Evolutionary conservation across 1,284 basidiomycete species (phyloP).

Genomic region (Naganishia albida): DNA sequence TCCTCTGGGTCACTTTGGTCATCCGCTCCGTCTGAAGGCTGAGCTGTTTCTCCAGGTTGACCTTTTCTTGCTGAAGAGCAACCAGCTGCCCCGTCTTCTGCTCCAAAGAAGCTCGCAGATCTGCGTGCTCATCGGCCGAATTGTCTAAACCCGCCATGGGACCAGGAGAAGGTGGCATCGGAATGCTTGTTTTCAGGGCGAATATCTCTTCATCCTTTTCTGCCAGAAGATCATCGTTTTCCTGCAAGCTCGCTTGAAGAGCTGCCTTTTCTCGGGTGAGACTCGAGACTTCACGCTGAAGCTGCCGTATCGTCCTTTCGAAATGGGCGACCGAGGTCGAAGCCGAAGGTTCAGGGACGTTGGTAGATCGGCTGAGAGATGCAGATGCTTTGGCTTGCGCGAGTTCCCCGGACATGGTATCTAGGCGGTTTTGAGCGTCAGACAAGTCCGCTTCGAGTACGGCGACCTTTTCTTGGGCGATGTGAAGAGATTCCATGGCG

Average conservation of each 20-base stretch:
- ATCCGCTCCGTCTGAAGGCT: not conserved
- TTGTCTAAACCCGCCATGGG: not conserved
- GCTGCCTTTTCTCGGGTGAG: conserved; percentile 29
- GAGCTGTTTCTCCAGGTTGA: not conserved
- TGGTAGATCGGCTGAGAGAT: not conserved
- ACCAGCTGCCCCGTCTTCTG: conserved; percentile 6
- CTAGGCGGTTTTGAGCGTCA: not conserved
- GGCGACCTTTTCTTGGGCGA: conserved; percentile 3
- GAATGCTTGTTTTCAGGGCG: conserved; percentile 25
- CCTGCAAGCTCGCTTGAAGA: conserved; percentile 25
- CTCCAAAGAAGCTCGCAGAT: not conserved
- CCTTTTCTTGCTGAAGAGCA: conserved; percentile 5
- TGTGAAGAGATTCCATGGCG: not conserved
- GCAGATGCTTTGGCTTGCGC: not conserved
- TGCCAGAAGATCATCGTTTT: conserved; percentile 32
- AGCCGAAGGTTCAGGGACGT: not conserved
- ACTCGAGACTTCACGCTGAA: conserved; percentile 30
- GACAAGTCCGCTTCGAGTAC: conserved; percentile 14
- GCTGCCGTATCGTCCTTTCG: conserved; percentile 26
- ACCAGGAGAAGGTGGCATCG: conserved; percentile 23
- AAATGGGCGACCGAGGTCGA: conserved; percentile 23
- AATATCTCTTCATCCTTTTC: conserved; percentile 32
- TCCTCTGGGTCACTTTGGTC: not conserved
- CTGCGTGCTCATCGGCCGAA: not conserved
- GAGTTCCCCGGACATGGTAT: conserved; percentile 5